Evolutionary conservation across 306 rosid species (phyloP), one percentile per base, ranked within the genome.

Genomic region (Macrotyloma uniflorum): DNA sequence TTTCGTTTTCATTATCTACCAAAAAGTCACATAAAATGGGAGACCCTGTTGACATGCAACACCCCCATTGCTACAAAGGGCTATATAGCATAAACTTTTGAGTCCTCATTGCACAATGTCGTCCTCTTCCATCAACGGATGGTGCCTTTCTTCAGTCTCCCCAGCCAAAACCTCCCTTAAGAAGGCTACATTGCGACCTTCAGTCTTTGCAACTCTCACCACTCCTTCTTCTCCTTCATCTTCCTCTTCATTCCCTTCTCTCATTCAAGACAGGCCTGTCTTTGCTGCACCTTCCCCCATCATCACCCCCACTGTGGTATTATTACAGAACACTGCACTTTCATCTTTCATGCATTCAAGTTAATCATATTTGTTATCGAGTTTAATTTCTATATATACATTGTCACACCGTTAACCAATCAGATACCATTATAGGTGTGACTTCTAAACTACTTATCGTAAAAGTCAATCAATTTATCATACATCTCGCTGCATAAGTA

Each of bases 241-340:
- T 6, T 58, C 83, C 12, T 28, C 86, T 12, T 69, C 88, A 20
- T 80, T 85, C 40, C 82, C 91, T 20, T 91, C 98, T 38, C 98
- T 93, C 63, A 95, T 93, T 75, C 97, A 91, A 73, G 88, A 91
- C 91, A 87, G 66, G 43, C 97, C 98, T 8, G 98, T 95, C 23
- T 80, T 88, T 54, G 94, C 99, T 62, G 89, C 90, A 4, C 88
- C 99, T 4, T n/a, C 96, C 61, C 90, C 90, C 16, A 42, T 89
- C 73, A 82, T 89, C 90, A 87, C 86, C 75, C 94, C 98, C 20
- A 72, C 80, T 83, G 84, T 79, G 99, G 98, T 95, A 94, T 3
- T 43, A 66, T 42, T 23, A 30, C 4, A 1, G 59, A 32, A 16
- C 12, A 15, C n/a, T 51, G 66, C 50, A 47, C 46, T 58, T 47